Percentiles rank a stretch among this genome's conserved stretches.
These are phyloP conservation scores for Ceratobasidium sp. DNA, from an alignment of 1,284 basidiomycete species.

Conservation along the genomic window DNA sequence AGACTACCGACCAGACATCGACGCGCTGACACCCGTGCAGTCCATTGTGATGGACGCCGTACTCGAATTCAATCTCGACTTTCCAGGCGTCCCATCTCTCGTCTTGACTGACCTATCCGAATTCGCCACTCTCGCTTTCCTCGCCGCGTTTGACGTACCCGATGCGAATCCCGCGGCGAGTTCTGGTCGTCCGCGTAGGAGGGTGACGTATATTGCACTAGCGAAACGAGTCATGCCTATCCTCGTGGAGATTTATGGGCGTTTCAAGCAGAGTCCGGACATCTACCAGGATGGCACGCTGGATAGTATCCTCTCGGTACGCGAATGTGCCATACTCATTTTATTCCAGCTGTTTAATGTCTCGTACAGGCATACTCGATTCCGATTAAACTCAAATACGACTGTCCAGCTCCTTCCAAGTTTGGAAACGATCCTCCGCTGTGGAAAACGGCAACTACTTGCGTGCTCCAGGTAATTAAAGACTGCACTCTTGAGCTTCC, in stretches of 20 bases:
- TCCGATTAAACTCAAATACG: conserved; percentile 94
- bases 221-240: conserved; percentile 89
- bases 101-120: conserved; percentile 87
- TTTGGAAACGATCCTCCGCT: conserved; percentile 86
- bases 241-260: conserved; percentile 77
- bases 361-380: conserved; percentile 80
- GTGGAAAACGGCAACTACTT: conserved; percentile 89
- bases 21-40: conserved; percentile 86
- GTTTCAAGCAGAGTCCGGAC: conserved; percentile 68
- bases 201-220: conserved; percentile 88
- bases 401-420: conserved; percentile 88
- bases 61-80: conserved; percentile 72
- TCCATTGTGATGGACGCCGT: conserved; percentile 78
- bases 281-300: conserved; percentile 87
- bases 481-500: conserved; percentile 69
- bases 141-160: conserved; percentile 75
- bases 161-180: conserved; percentile 50
- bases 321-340: conserved; percentile 30
- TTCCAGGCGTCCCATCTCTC: conserved; percentile 74
- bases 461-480: conserved; percentile 76
- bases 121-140: conserved; percentile 85
- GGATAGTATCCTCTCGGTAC: conserved; percentile 82
- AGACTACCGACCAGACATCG: conserved; percentile 89
- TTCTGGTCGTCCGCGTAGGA: conserved; percentile 63
- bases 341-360: not conserved